These are phyloP conservation scores for Hypoxylon rickii DNA, from an alignment of 495 filamentous ascomycete genomes.

Conservation along the genomic window DNA sequence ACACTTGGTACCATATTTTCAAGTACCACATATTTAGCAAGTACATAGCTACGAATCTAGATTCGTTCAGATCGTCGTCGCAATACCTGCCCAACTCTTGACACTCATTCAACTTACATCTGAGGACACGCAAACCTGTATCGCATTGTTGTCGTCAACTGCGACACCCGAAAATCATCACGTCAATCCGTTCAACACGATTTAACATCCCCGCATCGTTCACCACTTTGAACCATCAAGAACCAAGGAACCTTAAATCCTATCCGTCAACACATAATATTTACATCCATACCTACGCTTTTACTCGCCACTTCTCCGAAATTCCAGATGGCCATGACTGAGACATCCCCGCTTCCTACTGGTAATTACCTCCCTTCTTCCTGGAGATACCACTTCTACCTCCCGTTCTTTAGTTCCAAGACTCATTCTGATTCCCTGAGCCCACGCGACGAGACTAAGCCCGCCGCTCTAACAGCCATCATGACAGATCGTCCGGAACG, in stretches of 20 bases:
- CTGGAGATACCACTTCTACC: conserved; percentile 16
- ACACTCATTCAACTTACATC: too few relatives aligned
- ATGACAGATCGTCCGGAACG: conserved; percentile 51
- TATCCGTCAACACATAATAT: not conserved
- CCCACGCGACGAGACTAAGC: conserved; percentile 8
- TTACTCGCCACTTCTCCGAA: conserved; percentile 1
- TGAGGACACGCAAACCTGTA: too few relatives aligned
- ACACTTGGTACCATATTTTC: too few relatives aligned
- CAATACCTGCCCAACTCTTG: conserved; percentile 25
- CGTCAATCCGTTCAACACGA: conserved; percentile 17
- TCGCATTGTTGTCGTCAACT: conserved; percentile 16
- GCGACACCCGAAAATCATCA: conserved; percentile 1
- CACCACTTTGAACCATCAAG: not conserved
- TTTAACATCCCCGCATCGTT: not conserved
- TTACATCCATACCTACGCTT: conserved; percentile 19
- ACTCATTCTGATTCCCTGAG: conserved; percentile 25
- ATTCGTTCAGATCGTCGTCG: conserved; percentile 16
- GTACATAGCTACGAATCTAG: not conserved
- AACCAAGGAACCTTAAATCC: conserved; percentile 11
- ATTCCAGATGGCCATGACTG: conserved; percentile 67
- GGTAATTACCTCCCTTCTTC: conserved; percentile 25
- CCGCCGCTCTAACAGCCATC: conserved; percentile 27
- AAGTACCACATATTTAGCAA: too few relatives aligned
- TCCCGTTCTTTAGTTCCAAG: conserved; percentile 5
- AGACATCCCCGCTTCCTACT: conserved; percentile 62